These are phyloP conservation scores for Cyphellophora attinorum DNA, from an alignment of 2,329 filamentous ascomycete species.

Conservation along the genomic window DNA sequence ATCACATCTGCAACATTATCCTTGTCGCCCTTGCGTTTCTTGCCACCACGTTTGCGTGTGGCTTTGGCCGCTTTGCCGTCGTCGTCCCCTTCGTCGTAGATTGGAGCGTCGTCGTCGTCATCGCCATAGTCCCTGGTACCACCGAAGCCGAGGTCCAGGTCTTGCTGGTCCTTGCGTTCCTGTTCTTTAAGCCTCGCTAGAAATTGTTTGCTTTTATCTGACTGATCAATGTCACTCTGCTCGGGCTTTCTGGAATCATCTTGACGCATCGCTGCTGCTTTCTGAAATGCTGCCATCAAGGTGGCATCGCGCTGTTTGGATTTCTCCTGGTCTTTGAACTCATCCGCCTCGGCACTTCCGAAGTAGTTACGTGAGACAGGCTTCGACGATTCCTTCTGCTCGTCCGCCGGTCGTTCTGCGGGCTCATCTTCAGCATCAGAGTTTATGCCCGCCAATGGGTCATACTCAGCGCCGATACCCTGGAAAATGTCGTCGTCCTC, in stretches of 20 bases:
- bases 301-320: slow-evolving; percentile 50
- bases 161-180: slow-evolving; percentile 40
- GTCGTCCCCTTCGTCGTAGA: slow-evolving; percentile 35
- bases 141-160: slow-evolving; percentile 92
- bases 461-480: slow-evolving; percentile 49
- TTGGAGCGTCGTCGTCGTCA: slow-evolving; percentile 66
- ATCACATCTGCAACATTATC: slow-evolving; percentile 72
- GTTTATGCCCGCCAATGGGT: slow-evolving; percentile 46
- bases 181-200: slow-evolving; percentile 31
- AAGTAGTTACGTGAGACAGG: slow-evolving; percentile 39
- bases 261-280: slow-evolving; percentile 57
- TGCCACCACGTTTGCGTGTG: slow-evolving; percentile 46
- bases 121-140: slow-evolving; percentile 80
- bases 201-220: slow-evolving; percentile 23
- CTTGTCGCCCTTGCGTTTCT: slow-evolving; percentile 43
- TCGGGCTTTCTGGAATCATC: slow-evolving; percentile 27
- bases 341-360: slow-evolving; percentile 38
- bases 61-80: slow-evolving; percentile 27
- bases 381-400: slow-evolving; percentile 11
- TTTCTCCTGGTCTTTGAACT: slow-evolving; percentile 42
- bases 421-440: slow-evolving; percentile 34
- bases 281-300: slow-evolving; percentile 75
- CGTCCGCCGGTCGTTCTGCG: slow-evolving; percentile 8
- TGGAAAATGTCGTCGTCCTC: slow-evolving; percentile 55
- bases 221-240: slow-evolving; percentile 8